Percentiles rank a stretch among this genome's conserved stretches.
phyloP scores from a whole-genome alignment of 2,329 filamentous ascomycete species.

The Apiospora saccharicola region DNA sequence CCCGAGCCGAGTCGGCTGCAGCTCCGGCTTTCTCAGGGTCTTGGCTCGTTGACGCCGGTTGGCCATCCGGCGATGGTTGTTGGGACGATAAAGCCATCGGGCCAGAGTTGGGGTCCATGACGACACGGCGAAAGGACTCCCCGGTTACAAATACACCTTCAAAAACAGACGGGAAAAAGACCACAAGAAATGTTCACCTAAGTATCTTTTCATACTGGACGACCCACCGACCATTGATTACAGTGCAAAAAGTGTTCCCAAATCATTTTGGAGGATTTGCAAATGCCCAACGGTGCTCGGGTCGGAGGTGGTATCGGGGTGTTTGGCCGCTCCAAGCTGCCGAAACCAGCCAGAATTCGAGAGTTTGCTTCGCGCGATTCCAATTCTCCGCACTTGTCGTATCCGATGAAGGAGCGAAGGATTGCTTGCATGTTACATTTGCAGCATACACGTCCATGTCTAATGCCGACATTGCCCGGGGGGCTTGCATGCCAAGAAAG shows the following conservation, averaged over 20 bases:
- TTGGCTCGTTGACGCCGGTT: neutral
- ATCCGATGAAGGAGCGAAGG: neutral
- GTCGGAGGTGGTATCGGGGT: neutral
- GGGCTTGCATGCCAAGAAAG: neutral
- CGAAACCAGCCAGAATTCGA: neutral
- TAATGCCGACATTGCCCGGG: neutral
- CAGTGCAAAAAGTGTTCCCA: neutral
- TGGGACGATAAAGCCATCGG: neutral
- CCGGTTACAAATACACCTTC: too few species aligned
- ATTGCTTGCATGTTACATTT: conserved; percentile 39
- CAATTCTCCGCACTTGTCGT: neutral
- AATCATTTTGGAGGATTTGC: neutral
- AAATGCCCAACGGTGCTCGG: neutral
- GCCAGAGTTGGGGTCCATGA: neutral
- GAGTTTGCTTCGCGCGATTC: conserved; percentile 1
- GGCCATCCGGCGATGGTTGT: neutral
- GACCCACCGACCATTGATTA: neutral
- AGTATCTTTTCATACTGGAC: neutral
- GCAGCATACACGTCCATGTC: too few species aligned
- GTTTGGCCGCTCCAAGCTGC: neutral
- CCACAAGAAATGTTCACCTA: too few species aligned
- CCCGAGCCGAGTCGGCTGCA: neutral
- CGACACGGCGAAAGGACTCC: neutral
- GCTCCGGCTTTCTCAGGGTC: neutral
- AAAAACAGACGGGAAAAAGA: neutral